Conservation (phyloP, 768 basidiomycete species). For the Calocybe indica region DNA sequence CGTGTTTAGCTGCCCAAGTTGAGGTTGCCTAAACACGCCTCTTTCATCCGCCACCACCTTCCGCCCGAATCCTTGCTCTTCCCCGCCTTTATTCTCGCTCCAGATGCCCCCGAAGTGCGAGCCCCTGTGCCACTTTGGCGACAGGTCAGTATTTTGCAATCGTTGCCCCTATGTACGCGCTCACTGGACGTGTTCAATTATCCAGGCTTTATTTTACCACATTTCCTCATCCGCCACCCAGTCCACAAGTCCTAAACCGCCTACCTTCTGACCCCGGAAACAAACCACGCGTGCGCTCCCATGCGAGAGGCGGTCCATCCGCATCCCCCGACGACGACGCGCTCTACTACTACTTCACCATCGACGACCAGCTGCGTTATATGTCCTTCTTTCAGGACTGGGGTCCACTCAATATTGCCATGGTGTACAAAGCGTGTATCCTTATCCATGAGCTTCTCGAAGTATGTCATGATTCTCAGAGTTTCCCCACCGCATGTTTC, state of each 20-base stretch:
- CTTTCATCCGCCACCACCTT: conserved; percentile 15
- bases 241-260: conserved; percentile 58
- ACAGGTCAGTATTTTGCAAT: conserved; percentile 45
- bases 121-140: conserved; percentile 73
- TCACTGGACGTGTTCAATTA: conserved; percentile 8
- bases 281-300: conserved; percentile 58
- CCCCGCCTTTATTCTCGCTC: conserved; percentile 9
- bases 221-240: conserved; percentile 73
- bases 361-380: conserved; percentile 90
- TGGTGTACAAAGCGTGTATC: conserved; percentile 91
- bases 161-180: conserved; percentile 6
- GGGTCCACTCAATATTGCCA: conserved; percentile 88
- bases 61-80: conserved; percentile 11
- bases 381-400: conserved; percentile 94
- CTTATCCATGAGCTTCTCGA: conserved; percentile 86
- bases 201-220: conserved; percentile 83
- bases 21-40: conserved; percentile 13
- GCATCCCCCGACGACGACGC: conserved; percentile 69
- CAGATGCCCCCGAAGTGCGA: conserved; percentile 55
- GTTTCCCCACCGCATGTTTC: conserved; percentile 26
- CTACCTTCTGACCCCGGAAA: conserved; percentile 43
- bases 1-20: too few relatives aligned
- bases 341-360: conserved; percentile 84
- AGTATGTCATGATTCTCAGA: conserved; percentile 32
- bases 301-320: conserved; percentile 52